phyloP scores from a whole-genome alignment of 768 basidiomycete genomes.

The Suillus subluteus region DNA sequence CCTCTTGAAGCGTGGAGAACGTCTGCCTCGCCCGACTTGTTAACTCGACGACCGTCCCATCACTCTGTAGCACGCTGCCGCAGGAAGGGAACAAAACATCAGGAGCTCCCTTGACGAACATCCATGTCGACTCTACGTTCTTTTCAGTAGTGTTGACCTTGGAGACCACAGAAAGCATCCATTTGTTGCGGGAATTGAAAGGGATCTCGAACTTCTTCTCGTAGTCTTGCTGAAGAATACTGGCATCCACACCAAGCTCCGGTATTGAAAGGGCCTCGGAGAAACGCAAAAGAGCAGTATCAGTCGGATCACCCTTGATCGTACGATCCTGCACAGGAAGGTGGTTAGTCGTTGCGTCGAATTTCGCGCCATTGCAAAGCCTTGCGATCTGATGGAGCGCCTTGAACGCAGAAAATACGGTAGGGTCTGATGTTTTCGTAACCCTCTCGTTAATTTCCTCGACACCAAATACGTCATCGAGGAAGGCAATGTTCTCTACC shows the following conservation, averaged over 20 bases:
- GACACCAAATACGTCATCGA: constrained; percentile 22
- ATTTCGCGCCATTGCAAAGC: constrained; percentile 55
- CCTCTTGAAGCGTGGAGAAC: constrained; percentile 29
- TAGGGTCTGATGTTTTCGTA: constrained; percentile 14
- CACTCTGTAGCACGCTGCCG: constrained; percentile 25
- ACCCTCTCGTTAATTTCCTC: constrained; percentile 19
- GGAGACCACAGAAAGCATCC: constrained; percentile 47
- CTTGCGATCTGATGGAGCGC: constrained; percentile 40
- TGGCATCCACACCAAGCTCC: constrained; percentile 13
- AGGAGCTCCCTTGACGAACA: constrained; percentile 56
- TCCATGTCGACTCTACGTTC: constrained; percentile 19
- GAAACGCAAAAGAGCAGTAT: constrained; percentile 50
- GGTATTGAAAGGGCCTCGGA: constrained; percentile 25
- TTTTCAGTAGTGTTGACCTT: constrained; percentile 13
- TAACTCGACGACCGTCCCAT: constrained; percentile 31
- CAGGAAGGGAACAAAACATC: constrained; percentile 47
- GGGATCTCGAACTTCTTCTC: constrained; percentile 29
- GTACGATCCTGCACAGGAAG: constrained; percentile 21
- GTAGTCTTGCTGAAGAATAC: constrained; percentile 2
- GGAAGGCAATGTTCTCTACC: constrained; percentile 36
- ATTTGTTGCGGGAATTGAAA: constrained; percentile 51
- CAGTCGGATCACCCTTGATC: constrained; percentile 46
- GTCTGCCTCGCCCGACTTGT: constrained; percentile 16
- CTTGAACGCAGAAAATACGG: constrained; percentile 22
- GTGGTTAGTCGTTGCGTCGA: constrained; percentile 31